Percentiles rank a stretch among this genome's conserved stretches.
Conservation (phyloP, 257 asterid genomes). For the Nicotiana tabacum region DNA sequence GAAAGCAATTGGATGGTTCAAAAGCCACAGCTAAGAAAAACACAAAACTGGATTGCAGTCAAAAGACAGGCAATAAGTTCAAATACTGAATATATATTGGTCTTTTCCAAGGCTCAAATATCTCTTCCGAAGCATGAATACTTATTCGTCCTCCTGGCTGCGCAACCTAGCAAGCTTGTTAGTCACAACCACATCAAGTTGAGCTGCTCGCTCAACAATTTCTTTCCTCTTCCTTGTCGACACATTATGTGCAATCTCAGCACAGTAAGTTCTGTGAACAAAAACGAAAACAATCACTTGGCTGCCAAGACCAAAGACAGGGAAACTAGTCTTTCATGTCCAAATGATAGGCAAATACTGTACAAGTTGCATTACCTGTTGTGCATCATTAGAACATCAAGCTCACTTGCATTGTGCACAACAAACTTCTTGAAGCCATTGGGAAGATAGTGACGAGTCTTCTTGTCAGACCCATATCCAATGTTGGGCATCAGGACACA, state of each 20-base stretch:
- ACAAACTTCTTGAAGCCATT: conserved; percentile 71
- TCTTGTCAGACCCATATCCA: conserved; percentile 75
- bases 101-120: not conserved
- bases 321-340: no score
- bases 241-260: conserved; percentile 65
- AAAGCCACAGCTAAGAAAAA: not conserved
- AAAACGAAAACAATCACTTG: not conserved
- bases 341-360: not conserved
- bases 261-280: conserved; percentile 50
- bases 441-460: conserved; percentile 65
- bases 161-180: conserved; percentile 76
- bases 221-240: conserved; percentile 67
- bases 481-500: conserved; percentile 69
- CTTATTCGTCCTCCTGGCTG: conserved; percentile 77
- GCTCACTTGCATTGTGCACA: conserved; percentile 58
- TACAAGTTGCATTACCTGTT: conserved; percentile 33
- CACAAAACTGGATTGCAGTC: not conserved
- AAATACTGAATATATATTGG: not conserved
- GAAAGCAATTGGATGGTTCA: not conserved
- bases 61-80: not conserved
- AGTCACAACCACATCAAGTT: conserved; percentile 64
- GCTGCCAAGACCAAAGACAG: not conserved
- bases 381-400: conserved; percentile 78
- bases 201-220: conserved; percentile 66
- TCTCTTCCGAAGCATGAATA: not conserved